These are phyloP conservation scores for Diaporthe eres DNA, from an alignment of 2,329 filamentous ascomycete species.

Conservation along the genomic window DNA sequence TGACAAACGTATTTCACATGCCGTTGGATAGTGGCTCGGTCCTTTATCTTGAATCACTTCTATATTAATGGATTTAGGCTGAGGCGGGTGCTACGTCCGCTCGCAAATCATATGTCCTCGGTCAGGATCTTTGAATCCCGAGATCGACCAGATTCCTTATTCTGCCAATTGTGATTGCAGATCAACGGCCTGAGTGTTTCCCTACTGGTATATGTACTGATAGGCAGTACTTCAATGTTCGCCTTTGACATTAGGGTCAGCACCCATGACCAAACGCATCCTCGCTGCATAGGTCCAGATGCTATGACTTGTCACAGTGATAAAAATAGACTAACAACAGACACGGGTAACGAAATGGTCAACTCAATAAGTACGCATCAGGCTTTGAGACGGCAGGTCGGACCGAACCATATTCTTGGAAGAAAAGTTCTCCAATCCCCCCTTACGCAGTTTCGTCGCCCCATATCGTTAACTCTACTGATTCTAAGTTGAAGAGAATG, in stretches of 20 bases:
- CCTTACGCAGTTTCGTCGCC: too few species aligned
- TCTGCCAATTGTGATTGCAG: neutral
- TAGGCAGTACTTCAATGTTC: neutral
- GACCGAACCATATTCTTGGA: neutral
- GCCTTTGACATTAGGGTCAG: neutral
- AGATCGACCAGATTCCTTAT: neutral
- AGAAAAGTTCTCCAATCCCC: neutral
- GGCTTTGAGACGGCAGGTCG: too few species aligned
- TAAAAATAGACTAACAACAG: neutral
- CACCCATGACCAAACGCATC: too few species aligned
- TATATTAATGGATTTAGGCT: conserved; percentile 30
- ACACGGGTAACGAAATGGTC: neutral
- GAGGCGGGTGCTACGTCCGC: conserved; percentile 6
- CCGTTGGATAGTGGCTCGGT: neutral
- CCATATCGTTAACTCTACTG: too few species aligned
- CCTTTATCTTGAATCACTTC: neutral
- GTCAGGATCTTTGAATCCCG: neutral
- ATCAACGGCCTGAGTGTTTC: neutral
- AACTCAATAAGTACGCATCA: too few species aligned
- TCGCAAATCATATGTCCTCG: conserved; percentile 18
- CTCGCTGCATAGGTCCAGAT: too few species aligned
- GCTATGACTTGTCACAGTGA: neutral
- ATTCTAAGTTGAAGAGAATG: too few species aligned
- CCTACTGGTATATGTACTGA: neutral
- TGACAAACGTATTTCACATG: neutral